A percentile compares a stretch with the other conserved stretches of the same genome.
Conservation (phyloP, 2,329 filamentous ascomycete genomes). For the Pestalotiopsis sp. region DNA sequence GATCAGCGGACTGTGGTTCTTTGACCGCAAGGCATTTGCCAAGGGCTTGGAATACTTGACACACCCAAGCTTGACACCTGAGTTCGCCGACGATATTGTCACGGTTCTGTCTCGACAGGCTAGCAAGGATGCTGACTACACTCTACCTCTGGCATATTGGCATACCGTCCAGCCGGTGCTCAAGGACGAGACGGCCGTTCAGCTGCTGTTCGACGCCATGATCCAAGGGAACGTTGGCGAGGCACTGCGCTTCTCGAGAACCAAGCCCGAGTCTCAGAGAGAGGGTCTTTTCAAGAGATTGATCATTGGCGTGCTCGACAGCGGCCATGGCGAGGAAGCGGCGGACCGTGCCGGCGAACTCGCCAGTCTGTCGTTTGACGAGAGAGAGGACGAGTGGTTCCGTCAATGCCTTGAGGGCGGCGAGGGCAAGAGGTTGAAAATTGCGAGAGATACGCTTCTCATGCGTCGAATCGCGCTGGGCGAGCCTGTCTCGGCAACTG, state of each 20-base stretch:
- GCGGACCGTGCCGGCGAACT: slow-evolving; percentile 67
- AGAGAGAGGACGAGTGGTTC: slow-evolving; percentile 73
- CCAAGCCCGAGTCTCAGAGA: slow-evolving; percentile 61
- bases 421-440: slow-evolving; percentile 62
- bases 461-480: slow-evolving; percentile 73
- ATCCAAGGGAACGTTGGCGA: slow-evolving; percentile 67
- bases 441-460: slow-evolving; percentile 71
- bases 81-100: slow-evolving; percentile 83
- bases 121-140: slow-evolving; percentile 57
- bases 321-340: slow-evolving; percentile 34
- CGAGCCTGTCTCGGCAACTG: slow-evolving; percentile 38
- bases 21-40: slow-evolving; percentile 72
- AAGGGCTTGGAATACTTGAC: slow-evolving; percentile 73
- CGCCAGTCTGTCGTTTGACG: slow-evolving; percentile 70
- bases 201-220: slow-evolving; percentile 69
- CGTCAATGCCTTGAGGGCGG: slow-evolving; percentile 66
- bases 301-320: slow-evolving; percentile 56
- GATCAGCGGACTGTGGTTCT: slow-evolving; percentile 78
- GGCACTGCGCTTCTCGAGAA: slow-evolving; percentile 71
- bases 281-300: slow-evolving; percentile 67
- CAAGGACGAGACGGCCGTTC: slow-evolving; percentile 60
- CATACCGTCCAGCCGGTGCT: slow-evolving; percentile 73
- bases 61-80: slow-evolving; percentile 76
- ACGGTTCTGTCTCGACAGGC: slow-evolving; percentile 64
- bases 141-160: slow-evolving; percentile 75